Conservation (phyloP, 257 asterid genomes). For the Primulina eburnea region DNA sequence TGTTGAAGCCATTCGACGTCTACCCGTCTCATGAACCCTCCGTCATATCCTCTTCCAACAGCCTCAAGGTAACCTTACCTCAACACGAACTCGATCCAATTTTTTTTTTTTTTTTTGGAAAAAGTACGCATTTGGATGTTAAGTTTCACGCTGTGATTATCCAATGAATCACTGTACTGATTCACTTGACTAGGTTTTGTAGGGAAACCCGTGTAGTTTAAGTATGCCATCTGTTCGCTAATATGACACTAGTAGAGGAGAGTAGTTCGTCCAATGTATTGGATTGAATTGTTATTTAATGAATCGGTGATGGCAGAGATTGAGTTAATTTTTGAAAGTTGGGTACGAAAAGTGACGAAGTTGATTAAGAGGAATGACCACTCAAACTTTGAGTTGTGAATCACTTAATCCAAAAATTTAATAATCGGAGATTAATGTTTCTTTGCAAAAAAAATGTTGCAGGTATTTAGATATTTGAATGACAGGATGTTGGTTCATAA, state of each 20-base stretch:
- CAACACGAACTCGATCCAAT: not conserved
- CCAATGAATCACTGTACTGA: not conserved
- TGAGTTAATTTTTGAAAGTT: no score
- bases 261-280: not conserved
- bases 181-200: not conserved
- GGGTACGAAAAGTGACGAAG: not conserved
- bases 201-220: not conserved
- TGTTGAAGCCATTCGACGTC: constrained; percentile 74
- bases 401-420: not conserved
- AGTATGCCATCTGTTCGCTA: constrained; percentile 38
- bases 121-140: not conserved
- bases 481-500: constrained; percentile 67
- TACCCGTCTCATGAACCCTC: constrained; percentile 53
- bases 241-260: constrained; percentile 26
- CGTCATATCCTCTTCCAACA: constrained; percentile 38
- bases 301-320: no score
- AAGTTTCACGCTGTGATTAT: not conserved
- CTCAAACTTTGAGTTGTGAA: not conserved
- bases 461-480: constrained; percentile 62
- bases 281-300: no score
- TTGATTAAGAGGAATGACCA: not conserved
- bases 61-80: constrained; percentile 45
- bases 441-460: constrained; percentile 26
- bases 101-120: not conserved
- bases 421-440: not conserved